Evolutionary conservation across 768 basidiomycete genomes (phyloP).

Genomic region (Phlebiopsis flavidoalba): DNA sequence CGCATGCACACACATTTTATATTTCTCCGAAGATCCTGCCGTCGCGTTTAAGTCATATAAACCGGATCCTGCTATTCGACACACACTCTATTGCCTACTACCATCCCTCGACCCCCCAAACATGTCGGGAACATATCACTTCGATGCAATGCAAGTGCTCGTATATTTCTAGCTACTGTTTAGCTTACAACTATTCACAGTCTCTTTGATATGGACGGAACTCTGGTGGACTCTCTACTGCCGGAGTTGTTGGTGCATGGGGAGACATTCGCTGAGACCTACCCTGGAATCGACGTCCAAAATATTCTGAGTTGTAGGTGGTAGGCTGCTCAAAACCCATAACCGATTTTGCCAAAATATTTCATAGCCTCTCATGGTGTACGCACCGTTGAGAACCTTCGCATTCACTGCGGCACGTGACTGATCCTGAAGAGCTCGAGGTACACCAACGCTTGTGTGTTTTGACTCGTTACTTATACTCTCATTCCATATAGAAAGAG

Average conservation of each 20-base stretch:
- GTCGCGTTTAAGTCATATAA: neutral
- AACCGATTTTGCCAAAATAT: no score
- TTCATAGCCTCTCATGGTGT: slow-evolving; percentile 79
- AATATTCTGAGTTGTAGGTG: slow-evolving; percentile 58
- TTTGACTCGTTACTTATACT: neutral
- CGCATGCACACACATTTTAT: neutral
- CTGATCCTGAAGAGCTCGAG: slow-evolving; percentile 63
- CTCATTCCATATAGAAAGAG: slow-evolving; percentile 43
- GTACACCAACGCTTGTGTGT: slow-evolving; percentile 29
- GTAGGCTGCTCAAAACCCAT: neutral
- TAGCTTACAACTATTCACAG: slow-evolving; percentile 28
- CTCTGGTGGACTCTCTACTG: slow-evolving; percentile 60
- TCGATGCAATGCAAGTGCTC: slow-evolving; percentile 34
- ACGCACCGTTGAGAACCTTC: slow-evolving; percentile 78
- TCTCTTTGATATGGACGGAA: slow-evolving; percentile 83
- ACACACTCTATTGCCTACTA: neutral
- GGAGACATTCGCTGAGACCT: slow-evolving; percentile 64
- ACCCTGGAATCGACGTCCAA: slow-evolving; percentile 57
- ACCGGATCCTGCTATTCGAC: neutral
- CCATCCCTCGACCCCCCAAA: neutral
- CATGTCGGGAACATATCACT: slow-evolving; percentile 26
- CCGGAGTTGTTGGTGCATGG: no score
- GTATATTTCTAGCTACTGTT: neutral
- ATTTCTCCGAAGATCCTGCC: neutral
- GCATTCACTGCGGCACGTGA: slow-evolving; percentile 63